phyloP scores from a whole-genome alignment of 192 early-diverging fungal genomes.

The Podila verticillata region DNA sequence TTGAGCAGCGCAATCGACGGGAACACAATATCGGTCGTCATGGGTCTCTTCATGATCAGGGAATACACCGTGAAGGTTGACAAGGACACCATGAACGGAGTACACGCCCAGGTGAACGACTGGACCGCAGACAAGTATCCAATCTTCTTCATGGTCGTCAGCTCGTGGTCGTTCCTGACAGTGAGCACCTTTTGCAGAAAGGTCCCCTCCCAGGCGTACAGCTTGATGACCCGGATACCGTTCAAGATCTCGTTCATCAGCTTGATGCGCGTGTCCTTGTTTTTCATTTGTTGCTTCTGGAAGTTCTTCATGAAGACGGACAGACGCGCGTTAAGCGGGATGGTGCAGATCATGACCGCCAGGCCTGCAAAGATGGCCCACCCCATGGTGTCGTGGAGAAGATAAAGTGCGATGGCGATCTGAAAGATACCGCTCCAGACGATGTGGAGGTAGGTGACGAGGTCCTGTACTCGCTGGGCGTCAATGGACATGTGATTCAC shows the following conservation, averaged over 20 bases:
- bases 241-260: conserved; percentile 82
- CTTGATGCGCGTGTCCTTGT: conserved; percentile 67
- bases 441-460: conserved; percentile 78
- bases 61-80: conserved; percentile 84
- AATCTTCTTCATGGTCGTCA: conserved; percentile 80
- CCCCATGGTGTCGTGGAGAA: conserved; percentile 86
- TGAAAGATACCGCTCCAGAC: conserved; percentile 82
- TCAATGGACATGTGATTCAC: conserved; percentile 76
- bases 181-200: conserved; percentile 76
- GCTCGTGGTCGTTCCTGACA: conserved; percentile 82
- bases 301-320: conserved; percentile 72
- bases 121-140: conserved; percentile 73
- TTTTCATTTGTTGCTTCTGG: conserved; percentile 85
- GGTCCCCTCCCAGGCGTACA: conserved; percentile 92
- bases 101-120: conserved; percentile 81
- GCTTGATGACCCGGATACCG: conserved; percentile 95
- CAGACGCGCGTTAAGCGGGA: conserved; percentile 80
- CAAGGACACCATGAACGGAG: conserved; percentile 91
- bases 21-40: conserved; percentile 82
- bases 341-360: conserved; percentile 77
- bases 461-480: conserved; percentile 67
- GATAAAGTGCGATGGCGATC: conserved; percentile 75
- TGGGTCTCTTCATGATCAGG: conserved; percentile 60
- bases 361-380: conserved; percentile 88
- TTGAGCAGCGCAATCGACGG: conserved; percentile 93